Conservation (phyloP, 768 basidiomycete species). For the Leccinum imitatum region DNA sequence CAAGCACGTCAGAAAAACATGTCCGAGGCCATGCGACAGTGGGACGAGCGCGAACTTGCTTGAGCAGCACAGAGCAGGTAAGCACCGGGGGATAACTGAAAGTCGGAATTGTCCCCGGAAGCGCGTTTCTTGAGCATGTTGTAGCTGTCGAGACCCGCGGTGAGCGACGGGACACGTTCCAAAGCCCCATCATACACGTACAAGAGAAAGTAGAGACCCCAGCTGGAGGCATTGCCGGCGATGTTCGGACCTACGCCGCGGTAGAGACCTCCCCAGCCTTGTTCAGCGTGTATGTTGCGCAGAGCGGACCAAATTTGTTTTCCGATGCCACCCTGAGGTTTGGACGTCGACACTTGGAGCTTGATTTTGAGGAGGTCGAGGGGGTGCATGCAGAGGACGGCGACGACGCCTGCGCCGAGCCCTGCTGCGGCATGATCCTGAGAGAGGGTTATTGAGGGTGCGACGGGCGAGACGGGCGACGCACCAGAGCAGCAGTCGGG, state of each 20-base stretch:
- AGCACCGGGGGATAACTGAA: slow-evolving; percentile 68
- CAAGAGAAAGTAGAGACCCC: slow-evolving; percentile 99
- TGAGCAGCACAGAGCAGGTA: slow-evolving; percentile 90
- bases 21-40: slow-evolving; percentile 5
- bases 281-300: slow-evolving; percentile 64
- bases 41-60: slow-evolving; percentile 76
- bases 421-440: slow-evolving; percentile 97
- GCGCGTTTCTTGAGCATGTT: slow-evolving; percentile 89
- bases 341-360: slow-evolving; percentile 81
- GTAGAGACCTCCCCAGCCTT: slow-evolving; percentile 87
- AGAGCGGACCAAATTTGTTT: slow-evolving; percentile 77
- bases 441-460: not conserved
- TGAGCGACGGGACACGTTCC: slow-evolving; percentile 9
- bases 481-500: slow-evolving; percentile 36
- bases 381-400: slow-evolving; percentile 95
- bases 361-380: slow-evolving; percentile 94
- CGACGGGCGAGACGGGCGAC: not conserved
- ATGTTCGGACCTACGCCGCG: slow-evolving; percentile 89
- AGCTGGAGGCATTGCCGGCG: slow-evolving; percentile 92
- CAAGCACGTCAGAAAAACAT: slow-evolving; percentile 15
- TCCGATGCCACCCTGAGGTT: slow-evolving; percentile 59
- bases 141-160: slow-evolving; percentile 54
- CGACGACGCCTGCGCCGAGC: slow-evolving; percentile 87
- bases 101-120: slow-evolving; percentile 61
- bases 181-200: slow-evolving; percentile 34